A percentile compares a stretch with the other conserved stretches of the same genome.
Evolutionary conservation across 2,329 filamentous ascomycete genomes (phyloP).

Genomic region (Cladophialophora exuberans): DNA sequence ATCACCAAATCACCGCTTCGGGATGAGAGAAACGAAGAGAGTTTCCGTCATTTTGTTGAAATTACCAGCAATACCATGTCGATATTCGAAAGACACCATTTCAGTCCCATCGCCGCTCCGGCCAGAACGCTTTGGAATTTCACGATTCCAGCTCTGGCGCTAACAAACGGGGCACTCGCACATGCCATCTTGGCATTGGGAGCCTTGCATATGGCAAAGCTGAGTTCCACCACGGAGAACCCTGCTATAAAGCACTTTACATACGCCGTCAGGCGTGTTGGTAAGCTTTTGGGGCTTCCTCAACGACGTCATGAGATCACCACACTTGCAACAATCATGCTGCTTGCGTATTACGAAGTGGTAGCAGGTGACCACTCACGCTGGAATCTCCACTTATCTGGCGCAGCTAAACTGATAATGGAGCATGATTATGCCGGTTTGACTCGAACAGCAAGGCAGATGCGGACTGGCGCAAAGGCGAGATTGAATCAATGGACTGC

Average conservation of each 20-base stretch:
- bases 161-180: conserved; percentile 82
- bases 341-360: conserved; percentile 91
- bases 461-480: conserved; percentile 57
- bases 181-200: conserved; percentile 88
- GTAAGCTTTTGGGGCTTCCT: conserved; percentile 71
- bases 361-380: conserved; percentile 93
- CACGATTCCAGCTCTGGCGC: conserved; percentile 78
- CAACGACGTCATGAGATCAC: conserved; percentile 72
- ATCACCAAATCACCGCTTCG: conserved; percentile 69
- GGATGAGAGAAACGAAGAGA: conserved; percentile 75
- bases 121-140: conserved; percentile 68
- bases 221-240: conserved; percentile 73
- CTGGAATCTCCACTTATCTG: conserved; percentile 91
- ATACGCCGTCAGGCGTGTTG: conserved; percentile 76
- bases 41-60: conserved; percentile 91
- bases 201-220: conserved; percentile 83
- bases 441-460: conserved; percentile 69
- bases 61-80: conserved; percentile 86
- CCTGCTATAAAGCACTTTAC: conserved; percentile 92
- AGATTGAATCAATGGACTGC: conserved; percentile 37
- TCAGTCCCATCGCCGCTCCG: conserved; percentile 62
- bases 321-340: conserved; percentile 83
- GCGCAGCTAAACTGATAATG: conserved; percentile 72
- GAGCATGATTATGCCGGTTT: conserved; percentile 80
- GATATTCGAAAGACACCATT: conserved; percentile 77